A percentile compares a stretch with the other conserved stretches of the same genome.
Evolutionary conservation across 345 rosid genomes (phyloP).

Genomic region (Salix viminalis): DNA sequence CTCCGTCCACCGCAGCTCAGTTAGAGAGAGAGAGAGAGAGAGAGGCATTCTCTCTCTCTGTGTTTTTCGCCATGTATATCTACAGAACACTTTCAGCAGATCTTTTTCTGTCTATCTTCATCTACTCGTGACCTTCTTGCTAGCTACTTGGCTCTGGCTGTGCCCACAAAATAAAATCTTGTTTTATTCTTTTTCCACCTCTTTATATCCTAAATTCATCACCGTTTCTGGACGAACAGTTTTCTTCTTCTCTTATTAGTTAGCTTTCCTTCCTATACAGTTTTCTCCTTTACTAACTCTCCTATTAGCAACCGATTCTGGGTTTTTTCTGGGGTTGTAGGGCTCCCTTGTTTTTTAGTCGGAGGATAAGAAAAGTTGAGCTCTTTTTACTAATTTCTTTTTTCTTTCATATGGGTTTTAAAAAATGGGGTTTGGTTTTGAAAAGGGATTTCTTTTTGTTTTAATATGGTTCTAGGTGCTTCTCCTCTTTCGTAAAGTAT

Average conservation of each 20-base stretch:
- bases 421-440: not conserved
- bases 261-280: conserved; percentile 18
- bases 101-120: conserved; percentile 6
- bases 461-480: not conserved
- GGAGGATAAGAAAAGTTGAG: not conserved
- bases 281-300: not conserved
- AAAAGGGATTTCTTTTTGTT: not conserved
- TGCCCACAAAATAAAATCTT: not conserved
- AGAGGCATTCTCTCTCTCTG: not conserved
- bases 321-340: conserved; percentile 27
- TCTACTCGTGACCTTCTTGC: conserved; percentile 17
- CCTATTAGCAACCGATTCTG: not conserved
- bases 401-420: not conserved
- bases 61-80: not conserved
- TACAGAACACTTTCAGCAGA: conserved; percentile 12
- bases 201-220: not conserved
- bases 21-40: not conserved
- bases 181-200: not conserved
- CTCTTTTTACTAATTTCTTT: not conserved
- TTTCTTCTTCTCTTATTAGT: conserved; percentile 9
- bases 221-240: not conserved
- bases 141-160: not conserved
- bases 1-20: conserved; percentile 1
- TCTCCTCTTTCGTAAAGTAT: conserved; percentile 11
- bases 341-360: conserved; percentile 2